These are phyloP conservation scores for Colletotrichum eleusines DNA, from an alignment of 2,329 filamentous ascomycete species.

Conservation along the genomic window DNA sequence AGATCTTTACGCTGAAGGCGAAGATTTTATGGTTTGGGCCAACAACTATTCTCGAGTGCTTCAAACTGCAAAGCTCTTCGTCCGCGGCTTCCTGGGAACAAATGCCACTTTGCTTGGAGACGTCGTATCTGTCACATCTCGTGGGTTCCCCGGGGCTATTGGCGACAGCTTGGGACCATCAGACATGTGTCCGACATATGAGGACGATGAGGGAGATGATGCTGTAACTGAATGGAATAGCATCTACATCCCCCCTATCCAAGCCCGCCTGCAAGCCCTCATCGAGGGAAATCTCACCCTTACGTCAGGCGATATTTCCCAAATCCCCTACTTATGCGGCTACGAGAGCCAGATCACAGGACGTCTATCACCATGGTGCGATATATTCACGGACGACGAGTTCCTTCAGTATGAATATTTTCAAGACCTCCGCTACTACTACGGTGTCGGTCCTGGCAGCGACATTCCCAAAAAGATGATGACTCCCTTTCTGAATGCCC, in stretches of 20 bases:
- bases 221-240: conserved; percentile 61
- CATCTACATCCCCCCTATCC: conserved; percentile 66
- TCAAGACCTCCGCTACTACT: conserved; percentile 77
- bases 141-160: conserved; percentile 62
- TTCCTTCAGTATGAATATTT: conserved; percentile 74
- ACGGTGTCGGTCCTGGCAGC: conserved; percentile 70
- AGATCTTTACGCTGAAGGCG: conserved; percentile 62
- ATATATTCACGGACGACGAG: conserved; percentile 71
- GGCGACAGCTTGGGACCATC: conserved; percentile 74
- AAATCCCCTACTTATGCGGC: conserved; percentile 77
- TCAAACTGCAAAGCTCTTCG: conserved; percentile 72
- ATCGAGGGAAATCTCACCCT: conserved; percentile 68
- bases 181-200: conserved; percentile 71
- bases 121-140: conserved; percentile 69
- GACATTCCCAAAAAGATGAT: conserved; percentile 68
- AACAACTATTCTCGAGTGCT: conserved; percentile 75
- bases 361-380: conserved; percentile 71
- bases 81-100: conserved; percentile 70
- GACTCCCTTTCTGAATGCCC: conserved; percentile 68
- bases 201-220: conserved; percentile 63
- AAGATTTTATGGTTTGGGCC: conserved; percentile 70
- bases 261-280: conserved; percentile 64
- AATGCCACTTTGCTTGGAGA: conserved; percentile 65
- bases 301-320: conserved; percentile 63
- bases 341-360: conserved; percentile 78